Percentiles rank a stretch among this genome's conserved stretches.
These are phyloP conservation scores for Pythium diclinum DNA, from an alignment of 352 stramenopile genomes.

Conservation along the genomic window DNA sequence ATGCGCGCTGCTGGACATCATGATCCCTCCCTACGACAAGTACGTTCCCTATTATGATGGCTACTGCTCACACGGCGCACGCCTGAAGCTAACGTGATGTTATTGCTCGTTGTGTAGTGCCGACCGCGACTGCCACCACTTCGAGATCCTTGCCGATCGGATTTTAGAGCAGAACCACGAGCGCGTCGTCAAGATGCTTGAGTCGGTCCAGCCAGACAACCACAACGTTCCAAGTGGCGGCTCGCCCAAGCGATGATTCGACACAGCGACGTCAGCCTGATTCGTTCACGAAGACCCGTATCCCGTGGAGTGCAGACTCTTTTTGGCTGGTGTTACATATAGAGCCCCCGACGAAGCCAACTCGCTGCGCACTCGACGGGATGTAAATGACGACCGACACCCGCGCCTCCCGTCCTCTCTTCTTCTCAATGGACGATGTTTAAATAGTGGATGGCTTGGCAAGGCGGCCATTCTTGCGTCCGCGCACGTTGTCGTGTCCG, in stretches of 20 bases:
- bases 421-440: neutral
- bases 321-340: neutral
- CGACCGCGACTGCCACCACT: constrained; percentile 77
- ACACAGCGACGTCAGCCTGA: neutral
- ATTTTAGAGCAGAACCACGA: constrained; percentile 42
- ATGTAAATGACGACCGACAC: neutral
- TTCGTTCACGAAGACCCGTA: neutral
- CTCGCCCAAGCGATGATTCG: neutral
- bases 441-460: neutral
- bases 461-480: neutral
- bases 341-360: neutral
- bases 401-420: neutral
- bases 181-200: constrained; percentile 67
- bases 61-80: too few species aligned
- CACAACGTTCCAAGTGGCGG: constrained; percentile 45
- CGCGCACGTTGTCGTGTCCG: neutral
- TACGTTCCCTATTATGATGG: constrained; percentile 26
- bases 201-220: constrained; percentile 64
- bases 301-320: neutral
- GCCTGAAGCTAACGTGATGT: neutral
- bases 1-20: constrained; percentile 78
- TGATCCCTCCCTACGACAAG: constrained; percentile 87
- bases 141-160: constrained; percentile 61
- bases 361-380: neutral
- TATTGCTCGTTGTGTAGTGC: constrained; percentile 34